A percentile compares a stretch with the other conserved stretches of the same genome.
Evolutionary conservation across 2,329 filamentous ascomycete genomes (phyloP).

Genomic region (Tolypocladium ovalisporum): DNA sequence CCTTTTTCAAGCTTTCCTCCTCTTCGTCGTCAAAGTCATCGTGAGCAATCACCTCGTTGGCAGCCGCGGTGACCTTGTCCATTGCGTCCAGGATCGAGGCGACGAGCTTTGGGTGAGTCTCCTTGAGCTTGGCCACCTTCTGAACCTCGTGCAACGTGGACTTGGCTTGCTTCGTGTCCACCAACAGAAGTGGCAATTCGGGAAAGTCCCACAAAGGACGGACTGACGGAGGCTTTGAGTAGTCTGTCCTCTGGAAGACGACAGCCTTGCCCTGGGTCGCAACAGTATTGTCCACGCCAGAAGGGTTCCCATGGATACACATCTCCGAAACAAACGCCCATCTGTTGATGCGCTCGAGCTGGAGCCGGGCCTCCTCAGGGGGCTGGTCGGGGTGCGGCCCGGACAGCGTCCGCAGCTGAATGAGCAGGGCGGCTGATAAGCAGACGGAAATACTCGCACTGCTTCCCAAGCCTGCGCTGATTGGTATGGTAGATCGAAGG

Average conservation of each 20-base stretch:
- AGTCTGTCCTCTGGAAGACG: constrained; percentile 73
- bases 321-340: constrained; percentile 98
- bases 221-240: constrained; percentile 66
- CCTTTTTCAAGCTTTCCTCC: constrained; percentile 51
- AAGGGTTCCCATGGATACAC: constrained; percentile 95
- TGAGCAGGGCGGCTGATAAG: constrained; percentile 68
- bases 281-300: constrained; percentile 94
- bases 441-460: constrained; percentile 93
- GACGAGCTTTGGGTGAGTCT: constrained; percentile 64
- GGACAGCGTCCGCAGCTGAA: constrained; percentile 79
- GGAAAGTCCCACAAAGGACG: constrained; percentile 77
- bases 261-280: constrained; percentile 89
- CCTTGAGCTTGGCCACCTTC: constrained; percentile 68
- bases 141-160: constrained; percentile 77
- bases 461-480: constrained; percentile 82
- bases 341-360: constrained; percentile 90
- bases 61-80: constrained; percentile 55
- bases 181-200: constrained; percentile 77
- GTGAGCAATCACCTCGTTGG: constrained; percentile 42
- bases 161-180: constrained; percentile 81
- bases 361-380: constrained; percentile 71
- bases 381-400: constrained; percentile 91
- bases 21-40: constrained; percentile 58
- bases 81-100: constrained; percentile 77
- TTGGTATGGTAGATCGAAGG: constrained; percentile 85